phyloP scores from a whole-genome alignment of 371 early-diverging fungal genomes.

The Basidiobolus meristosporus region DNA sequence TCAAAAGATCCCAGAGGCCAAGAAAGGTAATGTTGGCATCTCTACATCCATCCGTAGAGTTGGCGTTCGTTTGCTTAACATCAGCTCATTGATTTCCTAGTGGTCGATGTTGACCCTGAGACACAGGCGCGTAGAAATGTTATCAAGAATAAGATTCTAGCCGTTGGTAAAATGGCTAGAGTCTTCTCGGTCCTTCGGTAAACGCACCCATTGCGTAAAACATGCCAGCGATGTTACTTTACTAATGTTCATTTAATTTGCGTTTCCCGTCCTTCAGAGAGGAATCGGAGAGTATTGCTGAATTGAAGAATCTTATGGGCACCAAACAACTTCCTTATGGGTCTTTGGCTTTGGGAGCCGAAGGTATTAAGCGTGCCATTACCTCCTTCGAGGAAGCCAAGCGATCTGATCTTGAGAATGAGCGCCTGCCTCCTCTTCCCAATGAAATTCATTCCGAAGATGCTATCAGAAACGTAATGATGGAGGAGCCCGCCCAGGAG shows the following conservation, averaged over 20 bases:
- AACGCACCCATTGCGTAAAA: neutral
- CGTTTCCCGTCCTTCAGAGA: slow-evolving; percentile 18
- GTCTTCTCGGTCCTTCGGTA: slow-evolving; percentile 71
- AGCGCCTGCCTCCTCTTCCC: slow-evolving; percentile 87
- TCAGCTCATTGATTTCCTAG: no score
- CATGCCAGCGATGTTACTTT: no score
- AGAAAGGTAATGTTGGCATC: no score
- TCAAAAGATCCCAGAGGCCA: slow-evolving; percentile 2
- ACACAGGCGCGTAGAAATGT: slow-evolving; percentile 42
- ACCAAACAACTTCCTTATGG: slow-evolving; percentile 65
- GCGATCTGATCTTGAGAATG: slow-evolving; percentile 73
- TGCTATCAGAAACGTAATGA: no score
- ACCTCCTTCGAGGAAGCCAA: slow-evolving; percentile 83
- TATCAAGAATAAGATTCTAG: slow-evolving; percentile 80
- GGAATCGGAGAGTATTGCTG: slow-evolving; percentile 78
- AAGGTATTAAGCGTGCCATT: slow-evolving; percentile 76
- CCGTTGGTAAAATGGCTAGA: slow-evolving; percentile 77
- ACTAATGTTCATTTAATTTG: no score
- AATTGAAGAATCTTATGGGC: slow-evolving; percentile 77
- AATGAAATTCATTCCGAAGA: no score
- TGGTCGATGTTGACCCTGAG: slow-evolving; percentile 21
- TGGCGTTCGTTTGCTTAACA: no score
- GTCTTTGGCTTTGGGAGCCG: slow-evolving; percentile 70
- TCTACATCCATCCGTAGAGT: no score
- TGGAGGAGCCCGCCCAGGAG: no score